Base-by-base conservation (phyloP, 2,329 filamentous ascomycete genomes). In the Curvularia spicifera region DNA sequence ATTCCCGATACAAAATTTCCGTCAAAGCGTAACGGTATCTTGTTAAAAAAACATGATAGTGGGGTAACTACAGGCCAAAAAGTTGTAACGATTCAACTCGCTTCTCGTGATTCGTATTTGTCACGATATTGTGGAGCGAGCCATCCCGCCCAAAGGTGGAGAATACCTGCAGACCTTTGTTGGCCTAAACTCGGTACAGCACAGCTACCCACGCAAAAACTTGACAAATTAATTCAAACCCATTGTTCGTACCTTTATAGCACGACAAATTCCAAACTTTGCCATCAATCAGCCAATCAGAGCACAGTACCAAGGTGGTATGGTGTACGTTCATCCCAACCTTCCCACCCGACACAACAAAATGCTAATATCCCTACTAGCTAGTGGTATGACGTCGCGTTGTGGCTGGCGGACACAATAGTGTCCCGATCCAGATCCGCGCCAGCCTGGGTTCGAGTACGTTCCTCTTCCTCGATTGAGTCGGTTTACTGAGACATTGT, bases 341-440 rank as follows among this genome's bases (percentile, higher is more conserved):
- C 9, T 39, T 12, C 35, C 7, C 20, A n/a, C 33, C 5, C 29
- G 9, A 31, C 24, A 42, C 31, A 47, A 48, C 42, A 2, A 31
- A n/a, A 43, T n/a, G 1, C 50, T 52, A 52, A 52, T 40, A 48
- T 10, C 50, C 13, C 28, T 40, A 40, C 20, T n/a, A 51, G 51
- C 67, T 69, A 69, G 67, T 66, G 67, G 67, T 69, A 69, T 69
- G 67, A 69, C 67, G 67, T 68, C 67, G 66, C 67, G 67, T 69
- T 69, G 67, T 69, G 67, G 67, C 62, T 69, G 65, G 66, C 66
- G 63, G 63, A 53, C 55, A 67, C 40, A 51, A 2, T 8, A 33
- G 31, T 60, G 45, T 61, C 61, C 57, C 33, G 57, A 63, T 63
- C 59, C 55, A 58, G 63, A 67, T 69, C 66, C 67, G 67, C 66